A percentile compares a stretch with the other conserved stretches of the same genome.
phyloP scores from a whole-genome alignment of 768 basidiomycete species.

The Mycena venus region DNA sequence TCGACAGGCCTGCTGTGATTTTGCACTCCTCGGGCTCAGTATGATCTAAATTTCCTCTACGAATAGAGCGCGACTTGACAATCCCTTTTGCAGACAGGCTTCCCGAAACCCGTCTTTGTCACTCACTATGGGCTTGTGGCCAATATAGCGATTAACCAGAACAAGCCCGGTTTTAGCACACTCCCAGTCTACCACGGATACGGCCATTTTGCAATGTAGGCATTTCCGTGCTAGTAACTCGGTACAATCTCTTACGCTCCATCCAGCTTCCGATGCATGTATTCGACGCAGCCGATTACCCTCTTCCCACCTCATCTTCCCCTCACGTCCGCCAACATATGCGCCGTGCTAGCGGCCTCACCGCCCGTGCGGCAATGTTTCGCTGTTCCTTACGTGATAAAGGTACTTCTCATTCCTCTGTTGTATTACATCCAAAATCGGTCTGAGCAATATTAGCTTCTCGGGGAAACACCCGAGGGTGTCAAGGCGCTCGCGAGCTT shows the following conservation, averaged over 20 bases:
- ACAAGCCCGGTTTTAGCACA: slow-evolving; percentile 54
- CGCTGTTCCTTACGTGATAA: slow-evolving; percentile 55
- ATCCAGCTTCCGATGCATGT: slow-evolving; percentile 59
- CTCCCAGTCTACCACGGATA: slow-evolving; percentile 61
- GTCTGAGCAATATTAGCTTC: slow-evolving; percentile 42
- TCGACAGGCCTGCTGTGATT: slow-evolving; percentile 48
- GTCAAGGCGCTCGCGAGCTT: slow-evolving; percentile 55
- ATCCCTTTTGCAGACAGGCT: slow-evolving; percentile 52
- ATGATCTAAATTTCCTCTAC: background rate
- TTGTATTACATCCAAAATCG: background rate
- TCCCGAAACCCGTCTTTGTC: slow-evolving; percentile 58
- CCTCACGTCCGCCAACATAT: slow-evolving; percentile 60
- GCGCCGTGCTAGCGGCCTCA: slow-evolving; percentile 51
- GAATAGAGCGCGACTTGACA: background rate
- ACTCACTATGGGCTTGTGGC: slow-evolving; percentile 52
- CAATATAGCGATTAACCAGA: slow-evolving; percentile 52
- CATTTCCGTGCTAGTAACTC: background rate
- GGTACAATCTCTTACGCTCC: background rate
- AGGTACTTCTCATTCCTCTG: slow-evolving; percentile 32
- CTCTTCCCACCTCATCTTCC: slow-evolving; percentile 60
- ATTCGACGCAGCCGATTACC: slow-evolving; percentile 55
- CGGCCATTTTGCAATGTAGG: slow-evolving; percentile 50
- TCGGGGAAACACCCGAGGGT: slow-evolving; percentile 64
- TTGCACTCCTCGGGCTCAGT: slow-evolving; percentile 61
- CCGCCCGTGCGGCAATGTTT: slow-evolving; percentile 47